Evolutionary conservation across 208 protist genomes (phyloP).

Genomic region (Tritrichomonas foetus): DNA sequence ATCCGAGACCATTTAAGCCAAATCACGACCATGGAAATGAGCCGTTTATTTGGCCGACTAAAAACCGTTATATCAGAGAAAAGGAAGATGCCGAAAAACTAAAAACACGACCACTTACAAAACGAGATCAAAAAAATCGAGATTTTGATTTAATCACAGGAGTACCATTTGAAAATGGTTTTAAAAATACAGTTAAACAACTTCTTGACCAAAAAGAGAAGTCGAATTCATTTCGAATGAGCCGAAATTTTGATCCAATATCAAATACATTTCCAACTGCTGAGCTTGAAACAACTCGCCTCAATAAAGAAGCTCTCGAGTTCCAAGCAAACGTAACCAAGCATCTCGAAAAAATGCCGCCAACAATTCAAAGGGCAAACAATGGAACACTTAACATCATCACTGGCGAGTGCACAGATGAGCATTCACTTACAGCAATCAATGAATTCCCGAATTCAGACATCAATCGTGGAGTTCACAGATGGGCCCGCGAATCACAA

Average conservation of each 20-base stretch:
- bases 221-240: neutral
- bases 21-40: slow-evolving; percentile 27
- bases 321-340: too few species aligned
- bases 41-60: neutral
- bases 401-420: neutral
- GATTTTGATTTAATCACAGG: neutral
- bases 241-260: neutral
- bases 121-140: neutral
- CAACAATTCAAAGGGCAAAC: too few species aligned
- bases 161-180: neutral
- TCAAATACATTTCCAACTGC: slow-evolving; percentile 22
- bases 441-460: neutral
- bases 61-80: neutral
- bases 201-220: neutral
- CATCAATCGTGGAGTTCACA: too few species aligned
- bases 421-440: neutral
- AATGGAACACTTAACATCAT: neutral
- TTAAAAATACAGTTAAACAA: neutral
- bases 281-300: neutral
- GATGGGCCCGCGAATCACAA: neutral
- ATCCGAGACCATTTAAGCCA: too few species aligned
- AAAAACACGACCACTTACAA: neutral
- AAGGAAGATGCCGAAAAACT: neutral
- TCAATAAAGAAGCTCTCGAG: neutral
- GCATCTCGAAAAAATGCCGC: too few species aligned